Percentiles rank a stretch among this genome's conserved stretches.
These are phyloP conservation scores for Penicillium diatomitis DNA, from an alignment of 495 filamentous ascomycete species.

Conservation along the genomic window DNA sequence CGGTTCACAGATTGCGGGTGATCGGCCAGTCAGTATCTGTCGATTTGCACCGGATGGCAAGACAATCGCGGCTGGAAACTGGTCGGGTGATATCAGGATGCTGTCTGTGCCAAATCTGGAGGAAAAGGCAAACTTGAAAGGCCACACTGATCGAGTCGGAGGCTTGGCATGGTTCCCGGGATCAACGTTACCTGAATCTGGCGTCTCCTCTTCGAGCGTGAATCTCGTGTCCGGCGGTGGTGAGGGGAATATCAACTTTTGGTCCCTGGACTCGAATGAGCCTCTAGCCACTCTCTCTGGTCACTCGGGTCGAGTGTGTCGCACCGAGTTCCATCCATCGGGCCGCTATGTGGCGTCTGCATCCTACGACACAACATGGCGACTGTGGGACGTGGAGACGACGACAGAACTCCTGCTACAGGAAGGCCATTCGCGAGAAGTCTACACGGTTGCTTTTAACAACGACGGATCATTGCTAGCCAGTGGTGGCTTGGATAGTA, in stretches of 20 bases:
- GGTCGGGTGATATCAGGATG: conserved; percentile 79
- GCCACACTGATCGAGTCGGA: conserved; percentile 79
- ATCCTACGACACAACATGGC: conserved; percentile 94
- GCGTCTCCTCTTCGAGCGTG: conserved; percentile 61
- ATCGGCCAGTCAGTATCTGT: conserved; percentile 80
- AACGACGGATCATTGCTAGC: conserved; percentile 84
- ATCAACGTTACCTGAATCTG: conserved; percentile 60
- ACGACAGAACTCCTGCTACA: conserved; percentile 78
- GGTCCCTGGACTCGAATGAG: conserved; percentile 76
- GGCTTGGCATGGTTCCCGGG: conserved; percentile 85
- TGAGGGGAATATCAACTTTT: conserved; percentile 82
- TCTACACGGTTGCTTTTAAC: conserved; percentile 83
- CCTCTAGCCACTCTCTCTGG: conserved; percentile 78
- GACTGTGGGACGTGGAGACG: conserved; percentile 87
- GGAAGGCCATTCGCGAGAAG: conserved; percentile 89
- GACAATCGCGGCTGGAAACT: conserved; percentile 81
- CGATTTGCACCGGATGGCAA: conserved; percentile 83
- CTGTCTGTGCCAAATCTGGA: conserved; percentile 76
- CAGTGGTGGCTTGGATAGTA: conserved; percentile 84
- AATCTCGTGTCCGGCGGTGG: conserved; percentile 89
- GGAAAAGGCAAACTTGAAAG: conserved; percentile 61
- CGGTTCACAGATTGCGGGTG: conserved; percentile 85
- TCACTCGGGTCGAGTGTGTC: conserved; percentile 77
- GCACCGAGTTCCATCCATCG: conserved; percentile 91
- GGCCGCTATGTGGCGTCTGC: conserved; percentile 86